Percentiles rank a stretch among this genome's conserved stretches.
Evolutionary conservation across 2,329 filamentous ascomycete species (phyloP).

Genomic region (Colletotrichum sp.): DNA sequence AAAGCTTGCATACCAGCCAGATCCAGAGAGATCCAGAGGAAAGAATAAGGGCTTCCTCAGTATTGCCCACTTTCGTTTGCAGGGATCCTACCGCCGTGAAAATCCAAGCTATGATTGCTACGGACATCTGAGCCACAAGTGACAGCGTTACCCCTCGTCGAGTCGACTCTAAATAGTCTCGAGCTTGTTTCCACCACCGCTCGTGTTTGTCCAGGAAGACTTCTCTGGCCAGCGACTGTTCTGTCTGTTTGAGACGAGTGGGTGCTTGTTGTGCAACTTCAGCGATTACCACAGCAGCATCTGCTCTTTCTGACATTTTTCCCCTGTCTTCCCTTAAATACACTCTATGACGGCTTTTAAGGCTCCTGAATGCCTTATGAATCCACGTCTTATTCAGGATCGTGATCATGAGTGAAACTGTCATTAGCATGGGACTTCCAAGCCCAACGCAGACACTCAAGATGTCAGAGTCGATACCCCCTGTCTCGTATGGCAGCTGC

Average conservation of each 20-base stretch:
- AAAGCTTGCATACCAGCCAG: neutral
- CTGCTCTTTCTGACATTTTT: neutral
- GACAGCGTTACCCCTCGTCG: fast-evolving
- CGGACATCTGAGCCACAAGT: fast-evolving
- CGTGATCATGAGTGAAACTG: fast-evolving
- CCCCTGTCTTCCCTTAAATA: too few relatives aligned
- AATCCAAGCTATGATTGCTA: neutral
- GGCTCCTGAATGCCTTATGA: neutral
- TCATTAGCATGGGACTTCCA: neutral
- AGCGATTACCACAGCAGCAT: fast-evolving
- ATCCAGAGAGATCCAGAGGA: neutral
- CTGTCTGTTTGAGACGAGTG: neutral
- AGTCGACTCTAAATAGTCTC: fast-evolving
- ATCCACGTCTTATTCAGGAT: neutral
- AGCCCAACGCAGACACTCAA: neutral
- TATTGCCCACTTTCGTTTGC: neutral
- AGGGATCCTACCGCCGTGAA: neutral
- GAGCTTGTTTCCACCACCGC: fast-evolving
- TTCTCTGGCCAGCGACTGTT: fast-evolving
- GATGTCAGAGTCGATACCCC: neutral
- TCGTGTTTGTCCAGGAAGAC: fast-evolving
- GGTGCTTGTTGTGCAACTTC: neutral
- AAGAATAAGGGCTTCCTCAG: fast-evolving
- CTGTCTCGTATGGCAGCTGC: neutral
- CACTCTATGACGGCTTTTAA: too few relatives aligned